Conservation (phyloP, 345 rosid species). For the Viola odorata region DNA sequence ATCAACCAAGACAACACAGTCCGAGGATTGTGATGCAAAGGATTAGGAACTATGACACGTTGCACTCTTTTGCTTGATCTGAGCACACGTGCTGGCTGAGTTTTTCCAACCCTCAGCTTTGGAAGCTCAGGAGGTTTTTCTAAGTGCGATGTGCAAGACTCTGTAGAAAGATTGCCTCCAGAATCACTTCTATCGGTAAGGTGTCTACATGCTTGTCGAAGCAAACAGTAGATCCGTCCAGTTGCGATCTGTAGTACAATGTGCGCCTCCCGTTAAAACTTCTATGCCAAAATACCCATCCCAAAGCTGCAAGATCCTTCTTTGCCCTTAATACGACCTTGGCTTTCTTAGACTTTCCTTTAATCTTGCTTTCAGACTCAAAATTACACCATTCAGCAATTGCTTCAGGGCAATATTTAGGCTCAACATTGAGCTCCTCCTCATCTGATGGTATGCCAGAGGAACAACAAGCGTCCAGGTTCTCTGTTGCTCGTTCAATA, state of each 20-base stretch:
- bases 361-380: conserved; percentile 3
- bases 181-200: conserved; percentile 12
- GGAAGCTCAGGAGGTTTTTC: not conserved
- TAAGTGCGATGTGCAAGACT: not conserved
- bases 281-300: conserved; percentile 35
- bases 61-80: conserved; percentile 51
- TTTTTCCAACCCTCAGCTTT: conserved; percentile 22
- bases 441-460: conserved; percentile 9
- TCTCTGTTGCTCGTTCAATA: conserved; percentile 7
- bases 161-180: conserved; percentile 10
- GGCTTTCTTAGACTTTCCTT: conserved; percentile 1
- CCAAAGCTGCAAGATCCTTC: conserved; percentile 41
- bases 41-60: conserved; percentile 28
- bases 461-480: conserved; percentile 1
- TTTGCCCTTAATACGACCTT: conserved; percentile 32
- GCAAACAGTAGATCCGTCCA: conserved; percentile 35
- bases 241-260: conserved; percentile 27
- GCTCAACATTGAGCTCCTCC: conserved; percentile 16
- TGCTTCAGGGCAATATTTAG: conserved; percentile 46
- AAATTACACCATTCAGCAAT: conserved; percentile 28
- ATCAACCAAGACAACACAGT: conserved; percentile 72
- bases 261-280: conserved; percentile 13
- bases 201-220: conserved; percentile 41
- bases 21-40: conserved; percentile 38
- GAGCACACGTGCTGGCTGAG: conserved; percentile 16